Evolutionary conservation across 2,329 filamentous ascomycete genomes (phyloP).

Genomic region (Botrytis medusae): DNA sequence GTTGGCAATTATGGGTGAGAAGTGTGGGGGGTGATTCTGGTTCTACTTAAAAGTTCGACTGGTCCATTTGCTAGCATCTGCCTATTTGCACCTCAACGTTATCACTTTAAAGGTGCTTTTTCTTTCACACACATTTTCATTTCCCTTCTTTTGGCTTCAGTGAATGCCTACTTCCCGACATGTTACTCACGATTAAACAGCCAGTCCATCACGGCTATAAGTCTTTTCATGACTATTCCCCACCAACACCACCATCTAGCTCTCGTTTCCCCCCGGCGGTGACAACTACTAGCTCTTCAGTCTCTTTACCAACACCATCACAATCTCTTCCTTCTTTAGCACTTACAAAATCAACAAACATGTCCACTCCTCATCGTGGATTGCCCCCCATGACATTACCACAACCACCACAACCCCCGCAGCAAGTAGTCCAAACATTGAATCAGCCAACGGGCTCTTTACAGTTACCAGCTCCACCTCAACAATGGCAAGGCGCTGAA

Average conservation of each 20-base stretch:
- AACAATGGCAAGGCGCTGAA: constrained; percentile 66
- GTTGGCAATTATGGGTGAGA: constrained; percentile 31
- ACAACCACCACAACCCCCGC: constrained; percentile 36
- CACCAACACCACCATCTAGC: constrained; percentile 43
- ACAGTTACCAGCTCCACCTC: constrained; percentile 62
- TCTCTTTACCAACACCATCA: constrained; percentile 35
- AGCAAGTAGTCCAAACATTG: constrained; percentile 31
- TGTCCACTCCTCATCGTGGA: constrained; percentile 70
- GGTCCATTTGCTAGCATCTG: constrained; percentile 31
- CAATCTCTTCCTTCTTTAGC: constrained; percentile 40
- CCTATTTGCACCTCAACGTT: constrained; percentile 29
- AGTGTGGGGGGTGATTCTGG: constrained; percentile 34
- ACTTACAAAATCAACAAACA: constrained; percentile 48
- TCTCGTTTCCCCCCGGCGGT: constrained; percentile 45
- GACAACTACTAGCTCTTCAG: constrained; percentile 39
- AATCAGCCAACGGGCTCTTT: constrained; percentile 44
- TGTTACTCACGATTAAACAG: constrained; percentile 54
- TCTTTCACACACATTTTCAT: constrained; percentile 34
- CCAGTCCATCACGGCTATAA: constrained; percentile 48
- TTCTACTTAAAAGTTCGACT: constrained; percentile 35
- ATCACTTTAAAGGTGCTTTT: constrained; percentile 35
- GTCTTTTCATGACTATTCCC: constrained; percentile 50
- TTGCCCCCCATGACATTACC: constrained; percentile 66
- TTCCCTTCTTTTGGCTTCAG: constrained; percentile 35
- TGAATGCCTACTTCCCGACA: constrained; percentile 39